These are phyloP conservation scores for Suillus placidus DNA, from an alignment of 768 basidiomycete genomes.

Conservation along the genomic window DNA sequence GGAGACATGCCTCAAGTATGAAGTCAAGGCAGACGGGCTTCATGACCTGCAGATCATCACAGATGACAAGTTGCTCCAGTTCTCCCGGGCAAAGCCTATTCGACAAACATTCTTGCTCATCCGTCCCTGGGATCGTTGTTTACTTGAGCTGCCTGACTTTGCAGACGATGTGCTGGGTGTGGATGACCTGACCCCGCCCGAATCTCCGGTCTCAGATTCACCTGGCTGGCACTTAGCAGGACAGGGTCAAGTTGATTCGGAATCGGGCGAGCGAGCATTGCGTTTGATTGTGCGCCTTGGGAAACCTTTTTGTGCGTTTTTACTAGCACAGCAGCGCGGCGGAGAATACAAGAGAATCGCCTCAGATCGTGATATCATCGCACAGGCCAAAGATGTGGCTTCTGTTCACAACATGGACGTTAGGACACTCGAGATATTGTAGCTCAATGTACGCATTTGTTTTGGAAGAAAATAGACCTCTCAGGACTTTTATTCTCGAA, in stretches of 20 bases:
- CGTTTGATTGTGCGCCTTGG: neutral
- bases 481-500: too few relatives aligned
- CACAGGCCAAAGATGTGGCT: neutral
- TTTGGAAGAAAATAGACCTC: too few relatives aligned
- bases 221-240: neutral
- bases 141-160: neutral
- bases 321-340: neutral
- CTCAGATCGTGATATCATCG: neutral
- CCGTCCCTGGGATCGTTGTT: neutral
- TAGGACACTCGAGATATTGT: neutral
- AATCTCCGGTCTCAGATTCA: neutral
- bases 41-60: neutral
- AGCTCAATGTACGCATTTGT: neutral
- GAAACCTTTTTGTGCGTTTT: neutral
- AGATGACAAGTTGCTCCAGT: neutral
- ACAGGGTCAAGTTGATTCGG: neutral
- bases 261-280: neutral
- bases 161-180: too few relatives aligned
- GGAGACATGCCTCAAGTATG: neutral
- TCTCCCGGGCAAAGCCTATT: neutral
- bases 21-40: neutral
- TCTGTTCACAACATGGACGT: neutral
- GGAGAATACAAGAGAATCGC: neutral
- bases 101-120: neutral
- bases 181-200: too few relatives aligned